Base-by-base conservation (phyloP, 2,329 filamentous ascomycete species). In the Epichloe elymi region DNA sequence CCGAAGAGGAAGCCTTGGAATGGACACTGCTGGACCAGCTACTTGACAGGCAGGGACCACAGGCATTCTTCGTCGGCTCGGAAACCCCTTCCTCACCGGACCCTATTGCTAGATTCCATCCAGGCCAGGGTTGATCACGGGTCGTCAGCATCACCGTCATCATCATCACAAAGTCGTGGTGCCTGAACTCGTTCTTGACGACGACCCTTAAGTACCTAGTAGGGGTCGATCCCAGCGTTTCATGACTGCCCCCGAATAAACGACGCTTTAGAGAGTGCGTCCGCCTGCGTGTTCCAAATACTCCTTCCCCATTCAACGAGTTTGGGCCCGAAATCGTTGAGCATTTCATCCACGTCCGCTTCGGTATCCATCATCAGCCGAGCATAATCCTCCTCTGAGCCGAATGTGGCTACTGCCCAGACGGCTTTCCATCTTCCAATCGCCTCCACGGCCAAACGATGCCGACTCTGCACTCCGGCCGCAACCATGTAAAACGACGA, bases 401-500 rank as follows among this genome's bases (percentile, higher is more conserved):
- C 61, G 51, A 76, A 68, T 0, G 71, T 76, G 3, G 67, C 63
- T 0, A 53, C 38, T 35, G 53, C 63, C 70, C 69, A 78, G 6
- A 39, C 39, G 50, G 17, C 49, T 55, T 71, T 72, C 70, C 71
- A 78, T 4, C 15, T 44, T 3, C 55, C 41, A 2, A 78, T 54
- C 0, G 71, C 68, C 8, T 51, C 35, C 0, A 58, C 2, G 0
- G 71, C 73, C 33, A 64, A 60, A 0, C 56, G 42, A 17, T 55
- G 53, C 3, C 60, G 40, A 5, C 63, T 61, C 41, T 67, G 61
- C 0, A 80, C 61, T 3, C 69, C 56, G 1, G 59, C 67, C 2
- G 74, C 75, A 10, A 80, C 53, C 57, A 79, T 62, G 56, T 80
- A 80, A 54, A 79, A 80, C 0, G 74, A 78, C 0, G 70, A 74